Evolutionary conservation across 129 eudicot genomes (phyloP).

Genomic region (Chrysanthemum seticuspe): DNA sequence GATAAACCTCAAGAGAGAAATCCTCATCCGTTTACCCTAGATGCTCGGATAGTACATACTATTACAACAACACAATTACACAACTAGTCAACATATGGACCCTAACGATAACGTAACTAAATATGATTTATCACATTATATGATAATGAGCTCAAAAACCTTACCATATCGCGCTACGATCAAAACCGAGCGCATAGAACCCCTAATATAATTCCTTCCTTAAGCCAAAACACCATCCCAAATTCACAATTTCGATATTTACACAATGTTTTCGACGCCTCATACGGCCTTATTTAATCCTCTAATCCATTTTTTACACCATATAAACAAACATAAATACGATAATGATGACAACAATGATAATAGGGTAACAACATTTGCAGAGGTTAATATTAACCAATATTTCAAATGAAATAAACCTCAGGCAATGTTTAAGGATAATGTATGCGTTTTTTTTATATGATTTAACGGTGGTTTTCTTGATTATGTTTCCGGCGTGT

Average conservation of each 20-base stretch:
- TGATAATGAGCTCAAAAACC: not conserved
- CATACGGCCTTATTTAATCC: not conserved
- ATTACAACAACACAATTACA: no score
- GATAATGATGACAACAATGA: conserved; percentile 7
- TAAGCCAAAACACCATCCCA: conserved; percentile 27
- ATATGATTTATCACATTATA: no score
- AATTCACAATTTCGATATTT: not conserved
- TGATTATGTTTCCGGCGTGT: no score
- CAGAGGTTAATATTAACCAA: not conserved
- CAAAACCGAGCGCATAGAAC: conserved; percentile 2
- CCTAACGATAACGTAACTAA: no score
- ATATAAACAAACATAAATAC: conserved; percentile 14
- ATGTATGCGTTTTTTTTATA: no score
- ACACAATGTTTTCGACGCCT: conserved; percentile 22
- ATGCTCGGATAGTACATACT: no score
- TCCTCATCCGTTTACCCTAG: conserved; percentile 10
- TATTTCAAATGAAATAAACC: conserved; percentile 2
- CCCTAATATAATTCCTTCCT: conserved; percentile 9
- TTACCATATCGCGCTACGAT: conserved; percentile 27
- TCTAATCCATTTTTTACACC: not conserved
- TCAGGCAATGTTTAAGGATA: conserved; percentile 9
- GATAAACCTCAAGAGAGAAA: not conserved
- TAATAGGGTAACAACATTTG: conserved; percentile 23
- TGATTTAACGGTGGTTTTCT: no score
- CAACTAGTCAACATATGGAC: no score